Conservation (phyloP, 257 asterid species). For the Fraxinus cuspidata region DNA sequence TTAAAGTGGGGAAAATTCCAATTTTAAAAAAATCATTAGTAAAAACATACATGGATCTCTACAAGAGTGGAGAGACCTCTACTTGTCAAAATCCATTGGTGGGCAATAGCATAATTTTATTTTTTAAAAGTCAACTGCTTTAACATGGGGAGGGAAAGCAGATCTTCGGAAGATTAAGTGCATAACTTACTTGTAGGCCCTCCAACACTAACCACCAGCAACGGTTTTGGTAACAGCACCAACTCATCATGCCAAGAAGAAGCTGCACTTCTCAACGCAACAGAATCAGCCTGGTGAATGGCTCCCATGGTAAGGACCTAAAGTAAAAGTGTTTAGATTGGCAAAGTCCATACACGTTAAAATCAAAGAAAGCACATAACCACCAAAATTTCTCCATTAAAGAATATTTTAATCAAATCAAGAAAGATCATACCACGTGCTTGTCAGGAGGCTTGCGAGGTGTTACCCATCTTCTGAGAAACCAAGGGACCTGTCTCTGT, state of each 20-base stretch:
- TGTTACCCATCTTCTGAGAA: slow-evolving; percentile 70
- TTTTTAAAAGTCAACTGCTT: too few species aligned
- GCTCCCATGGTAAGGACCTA: slow-evolving; percentile 89
- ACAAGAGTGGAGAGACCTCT: too few species aligned
- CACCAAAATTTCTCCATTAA: slow-evolving; percentile 14
- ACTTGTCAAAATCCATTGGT: too few species aligned
- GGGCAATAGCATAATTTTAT: too few species aligned
- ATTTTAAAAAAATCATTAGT: too few species aligned
- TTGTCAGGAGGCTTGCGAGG: slow-evolving; percentile 73
- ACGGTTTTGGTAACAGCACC: slow-evolving; percentile 61
- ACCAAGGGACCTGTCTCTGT: slow-evolving; percentile 65
- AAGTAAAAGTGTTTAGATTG: slow-evolving; percentile 27
- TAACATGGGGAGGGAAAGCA: background rate
- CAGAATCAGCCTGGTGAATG: slow-evolving; percentile 76
- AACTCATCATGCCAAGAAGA: slow-evolving; percentile 70
- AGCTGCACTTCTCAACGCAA: slow-evolving; percentile 67
- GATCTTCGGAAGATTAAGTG: background rate
- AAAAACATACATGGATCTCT: too few species aligned
- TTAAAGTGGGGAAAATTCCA: background rate
- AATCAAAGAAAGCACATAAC: slow-evolving; percentile 17
- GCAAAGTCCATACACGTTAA: slow-evolving; percentile 15
- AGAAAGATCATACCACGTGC: slow-evolving; percentile 61
- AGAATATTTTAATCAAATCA: slow-evolving; percentile 20
- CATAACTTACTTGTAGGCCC: slow-evolving; percentile 69
- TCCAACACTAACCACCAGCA: slow-evolving; percentile 80